Evolutionary conservation across 441 rosid species (phyloP).

Genomic region (Gossypium trilobum): DNA sequence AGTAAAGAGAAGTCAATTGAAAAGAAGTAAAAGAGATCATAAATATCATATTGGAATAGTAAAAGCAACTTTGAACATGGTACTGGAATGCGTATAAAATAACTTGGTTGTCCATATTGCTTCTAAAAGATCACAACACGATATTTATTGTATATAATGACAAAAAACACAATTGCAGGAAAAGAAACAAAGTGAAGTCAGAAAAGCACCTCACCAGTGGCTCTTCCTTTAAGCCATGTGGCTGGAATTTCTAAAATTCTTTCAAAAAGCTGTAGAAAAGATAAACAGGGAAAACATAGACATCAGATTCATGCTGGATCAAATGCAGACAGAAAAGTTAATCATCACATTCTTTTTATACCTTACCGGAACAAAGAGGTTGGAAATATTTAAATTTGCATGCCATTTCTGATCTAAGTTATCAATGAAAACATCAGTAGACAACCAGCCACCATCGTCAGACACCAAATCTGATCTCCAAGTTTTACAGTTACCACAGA

Average conservation of each 20-base stretch:
- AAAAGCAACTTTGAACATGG: neutral
- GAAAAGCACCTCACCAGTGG: conserved; percentile 74
- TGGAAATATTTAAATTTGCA: conserved; percentile 73
- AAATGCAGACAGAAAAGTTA: conserved; percentile 4
- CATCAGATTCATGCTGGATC: conserved; percentile 14
- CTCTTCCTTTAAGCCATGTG: conserved; percentile 87
- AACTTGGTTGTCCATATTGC: conserved; percentile 4
- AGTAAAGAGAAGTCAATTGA: neutral
- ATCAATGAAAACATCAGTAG: conserved; percentile 79
- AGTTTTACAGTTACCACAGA: conserved; percentile 83
- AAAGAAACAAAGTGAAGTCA: conserved; percentile 28
- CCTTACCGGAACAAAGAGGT: conserved; percentile 93
- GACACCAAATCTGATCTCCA: conserved; percentile 75
- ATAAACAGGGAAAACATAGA: conserved; percentile 21
- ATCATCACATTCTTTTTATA: conserved; percentile 22
- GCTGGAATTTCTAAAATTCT: conserved; percentile 86
- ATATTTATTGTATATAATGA: conserved; percentile 6
- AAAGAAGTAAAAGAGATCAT: neutral
- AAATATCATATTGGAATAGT: neutral
- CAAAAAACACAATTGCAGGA: neutral
- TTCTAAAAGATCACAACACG: neutral
- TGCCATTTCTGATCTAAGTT: conserved; percentile 88
- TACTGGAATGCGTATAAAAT: neutral
- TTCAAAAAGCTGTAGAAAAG: conserved; percentile 72
- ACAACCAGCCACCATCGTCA: conserved; percentile 92